A percentile compares a stretch with the other conserved stretches of the same genome.
phyloP scores from a whole-genome alignment of 2,329 filamentous ascomycete species.

The Emmonsiellopsis sp. region DNA sequence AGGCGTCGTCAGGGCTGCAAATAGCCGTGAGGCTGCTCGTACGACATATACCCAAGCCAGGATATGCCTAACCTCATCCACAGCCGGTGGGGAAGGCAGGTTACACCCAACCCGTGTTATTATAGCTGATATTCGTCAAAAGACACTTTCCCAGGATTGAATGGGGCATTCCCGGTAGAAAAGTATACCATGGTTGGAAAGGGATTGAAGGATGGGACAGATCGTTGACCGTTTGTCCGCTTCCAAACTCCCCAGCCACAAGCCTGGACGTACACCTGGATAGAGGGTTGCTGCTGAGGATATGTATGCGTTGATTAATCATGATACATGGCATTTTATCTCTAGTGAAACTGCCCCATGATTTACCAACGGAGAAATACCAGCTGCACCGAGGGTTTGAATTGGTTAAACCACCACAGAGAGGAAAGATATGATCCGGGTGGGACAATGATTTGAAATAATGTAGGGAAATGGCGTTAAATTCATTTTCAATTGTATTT shows the following conservation, averaged over 20 bases:
- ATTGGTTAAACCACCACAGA: neutral
- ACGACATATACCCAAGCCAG: neutral
- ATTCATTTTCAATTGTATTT: constrained; percentile 3
- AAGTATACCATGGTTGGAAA: neutral
- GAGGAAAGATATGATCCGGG: neutral
- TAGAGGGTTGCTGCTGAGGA: neutral
- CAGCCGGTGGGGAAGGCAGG: neutral
- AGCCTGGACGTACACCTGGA: neutral
- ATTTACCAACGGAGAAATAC: neutral
- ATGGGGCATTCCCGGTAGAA: no score
- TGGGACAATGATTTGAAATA: neutral
- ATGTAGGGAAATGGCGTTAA: constrained; percentile 2
- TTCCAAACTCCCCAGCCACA: no score
- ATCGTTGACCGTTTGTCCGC: no score
- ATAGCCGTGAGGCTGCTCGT: neutral
- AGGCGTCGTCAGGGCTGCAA: neutral
- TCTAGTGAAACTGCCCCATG: no score
- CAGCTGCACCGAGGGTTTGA: neutral
- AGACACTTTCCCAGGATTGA: no score
- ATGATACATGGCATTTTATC: no score
- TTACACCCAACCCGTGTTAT: neutral
- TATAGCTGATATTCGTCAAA: no score
- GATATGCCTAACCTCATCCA: neutral
- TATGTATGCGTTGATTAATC: neutral
- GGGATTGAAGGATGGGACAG: no score